Percentiles rank a stretch among this genome's conserved stretches.
phyloP scores from a whole-genome alignment of 192 early-diverging fungal species.

The Chytriomyces hyalinus region DNA sequence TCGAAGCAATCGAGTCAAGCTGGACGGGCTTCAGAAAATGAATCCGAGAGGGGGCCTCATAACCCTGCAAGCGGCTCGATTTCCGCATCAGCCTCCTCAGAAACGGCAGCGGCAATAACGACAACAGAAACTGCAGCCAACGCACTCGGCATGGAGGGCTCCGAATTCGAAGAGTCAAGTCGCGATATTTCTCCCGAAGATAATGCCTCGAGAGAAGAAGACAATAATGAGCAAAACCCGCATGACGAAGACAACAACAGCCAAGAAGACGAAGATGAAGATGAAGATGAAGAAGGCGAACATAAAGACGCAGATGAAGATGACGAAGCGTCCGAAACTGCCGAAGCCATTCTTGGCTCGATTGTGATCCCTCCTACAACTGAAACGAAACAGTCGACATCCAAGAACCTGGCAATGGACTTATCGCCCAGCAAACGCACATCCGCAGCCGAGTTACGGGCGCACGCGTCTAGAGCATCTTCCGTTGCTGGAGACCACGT shows the following conservation, averaged over 20 bases:
- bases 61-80: too few species aligned
- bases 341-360: slow-evolving; percentile 38
- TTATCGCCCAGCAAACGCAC: neutral
- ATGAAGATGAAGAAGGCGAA: slow-evolving; percentile 17
- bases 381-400: neutral
- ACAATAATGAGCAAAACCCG: neutral
- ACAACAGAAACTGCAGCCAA: too few species aligned
- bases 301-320: slow-evolving; percentile 35
- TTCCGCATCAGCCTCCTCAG: too few species aligned
- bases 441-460: neutral
- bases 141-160: too few species aligned
- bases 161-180: too few species aligned
- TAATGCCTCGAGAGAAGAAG: too few species aligned
- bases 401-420: too few species aligned
- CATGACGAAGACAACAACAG: slow-evolving; percentile 21
- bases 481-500: neutral
- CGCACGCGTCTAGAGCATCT: neutral
- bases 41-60: too few species aligned
- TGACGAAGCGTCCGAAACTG: slow-evolving; percentile 24
- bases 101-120: too few species aligned
- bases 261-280: slow-evolving; percentile 14
- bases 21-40: too few species aligned
- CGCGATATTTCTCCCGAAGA: too few species aligned
- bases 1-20: too few species aligned
- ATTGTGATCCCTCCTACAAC: slow-evolving; percentile 25